These are phyloP conservation scores for Stropharia rugosoannulata DNA, from an alignment of 768 basidiomycete species.

Conservation along the genomic window DNA sequence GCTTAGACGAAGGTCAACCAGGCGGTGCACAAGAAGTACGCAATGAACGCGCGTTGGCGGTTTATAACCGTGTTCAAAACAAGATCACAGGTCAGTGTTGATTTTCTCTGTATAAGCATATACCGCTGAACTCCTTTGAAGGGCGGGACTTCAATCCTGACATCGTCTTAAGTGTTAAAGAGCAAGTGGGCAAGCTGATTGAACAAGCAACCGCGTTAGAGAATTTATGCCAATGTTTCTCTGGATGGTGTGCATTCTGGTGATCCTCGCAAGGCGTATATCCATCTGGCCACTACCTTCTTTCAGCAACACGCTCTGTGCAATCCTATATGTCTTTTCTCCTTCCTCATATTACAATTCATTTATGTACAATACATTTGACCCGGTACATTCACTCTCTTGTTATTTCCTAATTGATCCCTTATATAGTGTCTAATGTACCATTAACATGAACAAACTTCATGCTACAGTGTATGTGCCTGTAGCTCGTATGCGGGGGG, in stretches of 20 bases:
- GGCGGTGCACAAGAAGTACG: conserved; percentile 83
- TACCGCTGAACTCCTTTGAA: conserved; percentile 22
- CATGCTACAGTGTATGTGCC: neutral
- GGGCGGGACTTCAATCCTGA: conserved; percentile 95
- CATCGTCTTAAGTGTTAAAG: conserved; percentile 64
- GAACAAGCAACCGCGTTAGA: conserved; percentile 91
- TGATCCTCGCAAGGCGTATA: conserved; percentile 25
- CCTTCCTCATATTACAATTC: conserved; percentile 6
- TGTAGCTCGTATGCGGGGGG: neutral
- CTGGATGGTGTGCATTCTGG: conserved; percentile 93
- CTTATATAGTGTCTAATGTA: neutral
- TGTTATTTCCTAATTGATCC: neutral
- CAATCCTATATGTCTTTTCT: too few relatives aligned
- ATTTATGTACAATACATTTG: conserved; percentile 19
- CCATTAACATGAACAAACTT: neutral
- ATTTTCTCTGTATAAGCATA: neutral
- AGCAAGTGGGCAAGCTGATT: conserved; percentile 92
- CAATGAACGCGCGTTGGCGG: conserved; percentile 86
- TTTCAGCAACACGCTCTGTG: neutral
- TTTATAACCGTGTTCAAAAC: conserved; percentile 92
- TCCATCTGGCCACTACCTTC: conserved; percentile 4
- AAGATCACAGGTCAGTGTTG: conserved; percentile 79
- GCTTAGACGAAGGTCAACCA: conserved; percentile 45
- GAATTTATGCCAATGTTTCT: conserved; percentile 96
- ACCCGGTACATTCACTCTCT: neutral